Evolutionary conservation across 2,329 filamentous ascomycete genomes (phyloP), one percentile per base, ranked within the genome.

Genomic region (Aureobasidium sp.): DNA sequence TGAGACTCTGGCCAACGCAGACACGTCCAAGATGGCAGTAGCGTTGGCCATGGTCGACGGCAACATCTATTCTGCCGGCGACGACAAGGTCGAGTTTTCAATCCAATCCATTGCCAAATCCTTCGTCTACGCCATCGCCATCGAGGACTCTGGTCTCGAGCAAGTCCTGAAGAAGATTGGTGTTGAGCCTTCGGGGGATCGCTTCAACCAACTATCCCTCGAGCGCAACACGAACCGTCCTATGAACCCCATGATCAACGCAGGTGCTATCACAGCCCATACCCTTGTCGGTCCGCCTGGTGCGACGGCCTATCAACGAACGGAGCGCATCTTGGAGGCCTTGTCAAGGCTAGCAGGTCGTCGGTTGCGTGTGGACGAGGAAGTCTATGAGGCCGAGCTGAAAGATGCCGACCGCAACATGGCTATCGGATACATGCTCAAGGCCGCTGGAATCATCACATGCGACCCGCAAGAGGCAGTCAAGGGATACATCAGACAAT

Each of bases 31-130:
- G 49, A 59, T 71, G 56, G 69, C 65, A 5, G 67, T 70, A 14
- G 68, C 69, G 0, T 56, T 71, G 14, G 68, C 68, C 4, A 71
- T 67, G 63, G 69, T 71, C 6, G 69, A 71, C 29, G 69, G 69
- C 7, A 64, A 68, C 14, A 30, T 71, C 1, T 71, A 71, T 61
- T 70, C 68, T 0, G 65, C 64, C 1, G 69, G 69, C 3, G 69
- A 71, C 55, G 69, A 71, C 41, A 51, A 60, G 8, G 56, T 70
- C 40, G 69, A 71, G 51, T 71, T 71, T 53, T 71, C 69, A 1
- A 71, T 71, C 29, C 68, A 71, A 51, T 71, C 68, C 58, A 71
- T 71, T 47, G 69, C 69, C 11, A 71, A 71, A 39, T 63, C 68
- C 1, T 71, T 71, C 47, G 68, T 71, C 24, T 71, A 71, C 55